These are phyloP conservation scores for Claviceps quebecensis DNA, from an alignment of 2,329 filamentous ascomycete species.

Conservation along the genomic window DNA sequence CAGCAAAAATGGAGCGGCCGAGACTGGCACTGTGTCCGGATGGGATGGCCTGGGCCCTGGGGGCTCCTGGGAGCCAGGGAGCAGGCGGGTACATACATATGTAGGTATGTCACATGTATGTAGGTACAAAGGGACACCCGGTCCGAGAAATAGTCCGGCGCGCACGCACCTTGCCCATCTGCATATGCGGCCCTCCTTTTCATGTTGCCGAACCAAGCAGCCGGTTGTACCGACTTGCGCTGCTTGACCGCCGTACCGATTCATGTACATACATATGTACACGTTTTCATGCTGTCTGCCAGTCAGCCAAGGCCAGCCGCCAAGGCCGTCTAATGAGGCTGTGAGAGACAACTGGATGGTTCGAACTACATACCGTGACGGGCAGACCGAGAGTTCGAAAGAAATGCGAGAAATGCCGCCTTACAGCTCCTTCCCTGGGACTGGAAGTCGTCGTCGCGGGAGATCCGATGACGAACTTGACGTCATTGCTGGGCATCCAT, in stretches of 20 bases:
- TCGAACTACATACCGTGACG: neutral
- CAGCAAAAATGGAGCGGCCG: neutral
- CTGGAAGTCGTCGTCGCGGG: neutral
- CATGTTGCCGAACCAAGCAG: neutral
- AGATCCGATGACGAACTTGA: neutral
- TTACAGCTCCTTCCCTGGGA: neutral
- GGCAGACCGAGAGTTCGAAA: neutral
- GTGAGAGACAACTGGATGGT: neutral
- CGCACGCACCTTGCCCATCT: neutral
- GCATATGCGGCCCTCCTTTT: neutral
- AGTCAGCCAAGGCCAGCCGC: neutral
- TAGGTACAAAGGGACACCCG: neutral
- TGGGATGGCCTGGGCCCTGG: too few relatives aligned
- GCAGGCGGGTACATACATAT: neutral
- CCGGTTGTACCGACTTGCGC: neutral
- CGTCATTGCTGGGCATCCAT: neutral
- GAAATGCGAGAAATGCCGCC: neutral
- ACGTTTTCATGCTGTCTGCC: neutral
- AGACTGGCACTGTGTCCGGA: constrained; percentile 2
- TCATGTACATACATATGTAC: neutral
- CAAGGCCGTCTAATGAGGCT: neutral
- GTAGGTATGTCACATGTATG: too few relatives aligned
- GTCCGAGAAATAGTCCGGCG: neutral
- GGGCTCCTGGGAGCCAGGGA: neutral
- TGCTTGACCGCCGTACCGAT: neutral